phyloP scores from a whole-genome alignment of 1,284 basidiomycete genomes.

The Coniophora puteana region DNA sequence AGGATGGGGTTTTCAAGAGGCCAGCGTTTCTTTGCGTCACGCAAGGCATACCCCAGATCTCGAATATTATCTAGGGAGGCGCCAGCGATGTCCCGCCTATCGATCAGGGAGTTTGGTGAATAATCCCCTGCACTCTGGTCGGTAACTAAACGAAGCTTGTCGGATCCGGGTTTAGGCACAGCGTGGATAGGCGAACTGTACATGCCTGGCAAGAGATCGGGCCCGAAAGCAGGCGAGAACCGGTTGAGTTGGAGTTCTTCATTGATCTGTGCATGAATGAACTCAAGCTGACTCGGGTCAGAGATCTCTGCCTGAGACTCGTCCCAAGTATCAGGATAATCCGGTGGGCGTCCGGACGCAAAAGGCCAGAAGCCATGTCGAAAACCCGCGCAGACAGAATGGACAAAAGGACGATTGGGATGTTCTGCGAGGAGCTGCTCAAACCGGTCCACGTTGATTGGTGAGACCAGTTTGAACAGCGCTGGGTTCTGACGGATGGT shows the following conservation, averaged over 20 bases:
- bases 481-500: slow-evolving; percentile 15
- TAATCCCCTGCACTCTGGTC: slow-evolving; percentile 29
- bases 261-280: slow-evolving; percentile 26
- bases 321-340: slow-evolving; percentile 24
- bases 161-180: slow-evolving; percentile 28
- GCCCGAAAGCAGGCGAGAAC: slow-evolving; percentile 33
- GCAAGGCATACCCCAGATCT: slow-evolving; percentile 19
- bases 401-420: slow-evolving; percentile 11
- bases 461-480: not conserved
- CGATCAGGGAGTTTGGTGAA: slow-evolving; percentile 30
- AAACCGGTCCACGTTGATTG: slow-evolving; percentile 3
- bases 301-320: slow-evolving; percentile 11
- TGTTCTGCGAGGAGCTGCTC: slow-evolving; percentile 1
- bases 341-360: slow-evolving; percentile 21
- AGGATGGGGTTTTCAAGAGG: not conserved
- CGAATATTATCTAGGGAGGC: slow-evolving; percentile 18
- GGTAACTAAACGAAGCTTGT: slow-evolving; percentile 29
- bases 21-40: slow-evolving; percentile 4
- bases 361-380: slow-evolving; percentile 39
- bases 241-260: slow-evolving; percentile 27
- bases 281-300: slow-evolving; percentile 14
- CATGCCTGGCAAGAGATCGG: slow-evolving; percentile 40
- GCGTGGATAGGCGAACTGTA: slow-evolving; percentile 33
- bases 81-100: slow-evolving; percentile 14
- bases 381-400: slow-evolving; percentile 17